phyloP scores from a whole-genome alignment of 108 stramenopile genomes.

The Phaeodactylum tricornutum region DNA sequence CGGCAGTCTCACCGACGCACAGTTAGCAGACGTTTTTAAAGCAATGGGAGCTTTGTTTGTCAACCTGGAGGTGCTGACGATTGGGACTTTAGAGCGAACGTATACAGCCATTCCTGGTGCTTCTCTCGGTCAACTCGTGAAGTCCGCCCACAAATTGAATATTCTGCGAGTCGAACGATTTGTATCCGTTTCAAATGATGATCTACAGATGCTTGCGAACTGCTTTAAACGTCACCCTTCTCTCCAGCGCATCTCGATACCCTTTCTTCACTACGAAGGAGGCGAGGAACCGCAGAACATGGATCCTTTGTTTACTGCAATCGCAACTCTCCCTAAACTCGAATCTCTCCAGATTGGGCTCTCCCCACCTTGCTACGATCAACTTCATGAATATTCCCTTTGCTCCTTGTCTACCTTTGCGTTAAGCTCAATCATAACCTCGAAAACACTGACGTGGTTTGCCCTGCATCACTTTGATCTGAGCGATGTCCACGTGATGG shows the following conservation, averaged over 20 bases:
- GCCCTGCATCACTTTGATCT: neutral
- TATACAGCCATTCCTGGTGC: neutral
- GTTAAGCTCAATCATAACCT: conserved; percentile 1
- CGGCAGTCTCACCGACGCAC: neutral
- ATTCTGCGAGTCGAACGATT: neutral
- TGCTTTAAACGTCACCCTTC: neutral
- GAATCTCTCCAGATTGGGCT: neutral
- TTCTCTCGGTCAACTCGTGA: neutral
- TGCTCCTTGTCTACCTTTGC: neutral
- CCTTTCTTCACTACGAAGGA: neutral
- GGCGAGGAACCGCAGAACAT: neutral
- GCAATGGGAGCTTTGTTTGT: neutral
- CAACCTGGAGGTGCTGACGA: neutral
- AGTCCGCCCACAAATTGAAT: neutral
- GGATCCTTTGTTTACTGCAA: neutral
- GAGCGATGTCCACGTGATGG: neutral
- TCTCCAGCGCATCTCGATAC: neutral
- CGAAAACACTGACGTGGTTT: neutral
- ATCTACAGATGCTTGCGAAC: neutral
- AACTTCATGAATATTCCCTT: too few relatives aligned
- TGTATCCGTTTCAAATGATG: too few relatives aligned
- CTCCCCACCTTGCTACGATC: neutral
- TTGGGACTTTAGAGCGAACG: conserved; percentile 2
- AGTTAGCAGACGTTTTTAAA: neutral
- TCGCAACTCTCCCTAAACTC: neutral